Evolutionary conservation across 2,329 filamentous ascomycete genomes (phyloP).

Genomic region (Sporothrix dimorphospora): DNA sequence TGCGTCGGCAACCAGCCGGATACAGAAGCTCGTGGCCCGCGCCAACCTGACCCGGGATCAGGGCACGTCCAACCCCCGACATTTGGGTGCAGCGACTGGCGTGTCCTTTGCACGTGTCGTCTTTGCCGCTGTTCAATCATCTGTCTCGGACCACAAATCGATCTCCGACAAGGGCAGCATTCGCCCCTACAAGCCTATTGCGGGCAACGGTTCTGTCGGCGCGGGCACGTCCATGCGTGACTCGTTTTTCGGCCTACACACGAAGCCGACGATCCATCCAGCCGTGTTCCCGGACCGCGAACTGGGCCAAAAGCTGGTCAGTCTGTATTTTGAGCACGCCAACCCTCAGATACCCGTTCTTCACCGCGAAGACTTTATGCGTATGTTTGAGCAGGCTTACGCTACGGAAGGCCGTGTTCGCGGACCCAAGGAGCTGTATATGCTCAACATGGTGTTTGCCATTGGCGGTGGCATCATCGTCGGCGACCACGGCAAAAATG

Average conservation of each 20-base stretch:
- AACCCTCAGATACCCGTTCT: slow-evolving; percentile 95
- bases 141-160: slow-evolving; percentile 66
- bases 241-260: slow-evolving; percentile 95
- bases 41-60: slow-evolving; percentile 32
- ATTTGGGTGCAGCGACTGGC: slow-evolving; percentile 82
- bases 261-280: slow-evolving; percentile 82
- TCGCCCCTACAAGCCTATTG: slow-evolving; percentile 58
- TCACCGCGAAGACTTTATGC: slow-evolving; percentile 86
- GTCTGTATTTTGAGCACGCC: slow-evolving; percentile 91
- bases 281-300: slow-evolving; percentile 81
- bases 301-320: slow-evolving; percentile 71
- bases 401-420: slow-evolving; percentile 66
- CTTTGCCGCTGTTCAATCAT: slow-evolving; percentile 85
- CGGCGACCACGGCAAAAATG: slow-evolving; percentile 58
- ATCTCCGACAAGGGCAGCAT: slow-evolving; percentile 67
- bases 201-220: slow-evolving; percentile 46
- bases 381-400: slow-evolving; percentile 83
- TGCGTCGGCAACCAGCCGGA: slow-evolving; percentile 55
- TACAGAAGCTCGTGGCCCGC: slow-evolving; percentile 51
- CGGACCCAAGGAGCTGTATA: slow-evolving; percentile 82
- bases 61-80: slow-evolving; percentile 73
- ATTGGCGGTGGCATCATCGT: slow-evolving; percentile 94
- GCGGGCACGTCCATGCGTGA: slow-evolving; percentile 84
- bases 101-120: slow-evolving; percentile 95
- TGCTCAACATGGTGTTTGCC: slow-evolving; percentile 95